Percentiles rank a stretch among this genome's conserved stretches.
Conservation (phyloP, 495 filamentous ascomycete genomes). For the Penicillium alfredii region DNA sequence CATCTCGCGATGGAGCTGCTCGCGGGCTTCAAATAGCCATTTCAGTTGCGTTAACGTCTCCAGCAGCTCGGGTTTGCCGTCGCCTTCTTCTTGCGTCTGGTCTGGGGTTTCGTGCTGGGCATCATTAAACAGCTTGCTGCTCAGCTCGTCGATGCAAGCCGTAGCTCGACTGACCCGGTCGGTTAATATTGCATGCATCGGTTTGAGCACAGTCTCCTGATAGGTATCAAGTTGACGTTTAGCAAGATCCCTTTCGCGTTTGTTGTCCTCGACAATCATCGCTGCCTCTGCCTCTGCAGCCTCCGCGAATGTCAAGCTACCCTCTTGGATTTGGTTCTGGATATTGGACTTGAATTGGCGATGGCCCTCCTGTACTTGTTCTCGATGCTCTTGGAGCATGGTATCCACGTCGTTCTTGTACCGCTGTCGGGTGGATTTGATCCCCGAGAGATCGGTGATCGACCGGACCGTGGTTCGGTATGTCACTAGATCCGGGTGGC, state of each 20-base stretch:
- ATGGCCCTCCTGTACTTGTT: slow-evolving; percentile 41
- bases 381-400: slow-evolving; percentile 33
- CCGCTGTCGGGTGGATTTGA: slow-evolving; percentile 59
- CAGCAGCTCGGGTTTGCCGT: slow-evolving; percentile 87
- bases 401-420: slow-evolving; percentile 41
- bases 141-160: slow-evolving; percentile 63
- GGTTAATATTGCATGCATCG: slow-evolving; percentile 66
- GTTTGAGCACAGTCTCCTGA: slow-evolving; percentile 67
- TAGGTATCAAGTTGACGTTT: slow-evolving; percentile 73
- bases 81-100: slow-evolving; percentile 84
- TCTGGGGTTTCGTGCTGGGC: slow-evolving; percentile 68
- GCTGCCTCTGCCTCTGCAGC: slow-evolving; percentile 72
- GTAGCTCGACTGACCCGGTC: slow-evolving; percentile 57
- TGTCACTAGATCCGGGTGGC: slow-evolving; percentile 77
- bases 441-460: slow-evolving; percentile 68
- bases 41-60: slow-evolving; percentile 93
- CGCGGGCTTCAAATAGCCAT: slow-evolving; percentile 93
- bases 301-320: slow-evolving; percentile 70
- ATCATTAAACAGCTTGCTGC: slow-evolving; percentile 64
- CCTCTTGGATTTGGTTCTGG: slow-evolving; percentile 64
- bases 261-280: slow-evolving; percentile 55
- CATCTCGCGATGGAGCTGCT: slow-evolving; percentile 75
- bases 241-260: slow-evolving; percentile 53
- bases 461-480: slow-evolving; percentile 70
- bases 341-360: slow-evolving; percentile 57